phyloP scores from a whole-genome alignment of 139 green algal species.

The Ettlia oleoabundans region DNA sequence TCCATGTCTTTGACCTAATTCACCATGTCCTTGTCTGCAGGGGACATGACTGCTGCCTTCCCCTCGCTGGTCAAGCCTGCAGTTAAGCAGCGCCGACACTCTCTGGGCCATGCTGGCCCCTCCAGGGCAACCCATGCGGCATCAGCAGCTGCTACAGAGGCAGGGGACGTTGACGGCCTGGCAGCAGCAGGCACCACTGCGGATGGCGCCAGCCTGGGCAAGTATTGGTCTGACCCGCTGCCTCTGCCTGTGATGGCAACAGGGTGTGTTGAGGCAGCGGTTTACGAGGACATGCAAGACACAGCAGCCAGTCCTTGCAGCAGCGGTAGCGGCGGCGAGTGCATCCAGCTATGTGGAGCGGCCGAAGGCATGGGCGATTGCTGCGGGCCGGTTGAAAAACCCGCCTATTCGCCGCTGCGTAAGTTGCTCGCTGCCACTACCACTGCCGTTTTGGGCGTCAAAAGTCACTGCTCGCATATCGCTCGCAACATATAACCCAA shows the following conservation, averaged over 20 bases:
- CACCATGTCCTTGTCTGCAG: neutral
- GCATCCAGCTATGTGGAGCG: neutral
- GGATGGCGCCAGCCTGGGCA: neutral
- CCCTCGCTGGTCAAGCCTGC: constrained; percentile 1
- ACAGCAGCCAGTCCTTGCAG: constrained; percentile 24
- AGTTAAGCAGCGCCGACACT: constrained; percentile 9
- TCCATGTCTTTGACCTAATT: neutral
- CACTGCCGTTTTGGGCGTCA: too few relatives aligned
- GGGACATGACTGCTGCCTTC: constrained; percentile 29
- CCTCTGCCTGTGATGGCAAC: neutral
- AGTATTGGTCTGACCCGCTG: constrained; percentile 34
- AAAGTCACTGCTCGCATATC: too few relatives aligned
- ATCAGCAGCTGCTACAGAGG: neutral
- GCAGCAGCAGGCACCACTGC: neutral
- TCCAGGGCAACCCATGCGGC: neutral
- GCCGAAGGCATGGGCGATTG: too few relatives aligned
- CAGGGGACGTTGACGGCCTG: neutral
- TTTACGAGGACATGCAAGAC: constrained; percentile 1
- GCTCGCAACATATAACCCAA: too few relatives aligned
- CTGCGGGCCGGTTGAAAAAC: too few relatives aligned
- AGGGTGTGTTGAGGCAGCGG: neutral
- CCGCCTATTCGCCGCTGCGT: constrained; percentile 12
- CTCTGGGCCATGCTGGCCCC: constrained; percentile 5
- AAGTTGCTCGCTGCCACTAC: neutral
- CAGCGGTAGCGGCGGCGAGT: neutral